Evolutionary conservation across 108 stramenopile species (phyloP).

Genomic region (Phaeodactylum tricornutum): DNA sequence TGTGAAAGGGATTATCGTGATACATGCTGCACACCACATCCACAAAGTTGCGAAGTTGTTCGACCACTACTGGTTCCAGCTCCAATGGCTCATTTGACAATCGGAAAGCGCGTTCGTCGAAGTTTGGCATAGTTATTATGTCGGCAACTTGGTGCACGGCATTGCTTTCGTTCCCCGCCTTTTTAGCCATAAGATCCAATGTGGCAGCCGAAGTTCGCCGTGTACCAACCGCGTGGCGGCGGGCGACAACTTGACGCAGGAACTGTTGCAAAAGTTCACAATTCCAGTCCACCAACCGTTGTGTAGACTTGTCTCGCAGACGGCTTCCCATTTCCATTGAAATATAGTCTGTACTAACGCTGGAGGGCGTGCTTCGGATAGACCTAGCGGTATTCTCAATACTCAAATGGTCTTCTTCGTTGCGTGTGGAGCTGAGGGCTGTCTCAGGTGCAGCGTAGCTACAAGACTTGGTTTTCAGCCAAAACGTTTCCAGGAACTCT

Average conservation of each 20-base stretch:
- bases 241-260: constrained; percentile 12
- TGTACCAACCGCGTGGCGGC: constrained; percentile 4
- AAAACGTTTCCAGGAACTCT: constrained; percentile 13
- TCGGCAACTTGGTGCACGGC: no score
- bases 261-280: constrained; percentile 6
- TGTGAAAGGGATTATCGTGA: constrained; percentile 17
- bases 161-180: no score
- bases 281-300: constrained; percentile 15
- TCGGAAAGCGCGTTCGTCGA: no score
- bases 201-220: no score
- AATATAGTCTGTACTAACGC: no score
- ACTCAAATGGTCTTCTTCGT: no score
- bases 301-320: constrained; percentile 1
- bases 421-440: neutral
- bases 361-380: no score
- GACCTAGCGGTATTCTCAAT: no score
- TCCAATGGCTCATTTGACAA: no score
- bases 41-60: neutral
- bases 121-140: no score
- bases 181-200: no score
- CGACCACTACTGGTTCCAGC: neutral
- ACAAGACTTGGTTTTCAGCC: constrained; percentile 2
- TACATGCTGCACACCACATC: neutral
- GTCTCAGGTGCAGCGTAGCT: neutral
- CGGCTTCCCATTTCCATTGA: neutral